Base-by-base conservation (phyloP, 2,329 filamentous ascomycete species). In the Fusarium chaquense region DNA sequence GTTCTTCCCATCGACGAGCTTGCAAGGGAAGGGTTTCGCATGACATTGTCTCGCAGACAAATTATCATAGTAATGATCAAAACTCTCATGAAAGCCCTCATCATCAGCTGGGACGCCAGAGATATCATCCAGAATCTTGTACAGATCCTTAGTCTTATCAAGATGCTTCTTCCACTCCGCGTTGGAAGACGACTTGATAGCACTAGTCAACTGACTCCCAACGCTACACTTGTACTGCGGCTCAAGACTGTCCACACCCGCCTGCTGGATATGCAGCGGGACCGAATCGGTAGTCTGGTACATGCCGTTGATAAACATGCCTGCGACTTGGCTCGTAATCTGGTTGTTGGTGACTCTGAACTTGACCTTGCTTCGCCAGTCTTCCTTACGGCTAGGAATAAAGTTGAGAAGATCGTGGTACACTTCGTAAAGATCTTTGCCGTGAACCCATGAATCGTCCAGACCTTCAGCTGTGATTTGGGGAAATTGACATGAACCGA, bases 51-150 rank as follows among this genome's bases (percentile, higher is more conserved):
- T 86, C 0, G 92, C 90, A 0, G 91, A 93, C 2, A 96, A 85
- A 74, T 94, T 96, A 77, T 96, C 93, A 73, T 90, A 96, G 81
- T 96, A 96, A 78, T 94, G 93, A 75, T 96, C 93, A 73, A 91
- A 90, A 55, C 86, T 90, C 41, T 80, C 83, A 75, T 95, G 92
- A 82, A 93, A 96, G 5, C 84, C 90, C 1, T 76, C 75, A 63
- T 89, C 85, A 35, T 78, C 78, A 0, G 82, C 65, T 1, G 84
- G 76, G 1, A 96, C 86, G 32, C 90, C 91, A 0, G 91, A 93
- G 46, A 95, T 85, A 43, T 81, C 77, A 73, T 96, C 93, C 0
- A 96, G 85, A 0, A 78, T 78, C 8, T 78, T 74, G 75, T 87
- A 92, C 1, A 96, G 81, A 0, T 79, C 69, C 4, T 78, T 75